Evolutionary conservation across 2,329 filamentous ascomycete genomes (phyloP).

Genomic region (Claviceps humidiphila): DNA sequence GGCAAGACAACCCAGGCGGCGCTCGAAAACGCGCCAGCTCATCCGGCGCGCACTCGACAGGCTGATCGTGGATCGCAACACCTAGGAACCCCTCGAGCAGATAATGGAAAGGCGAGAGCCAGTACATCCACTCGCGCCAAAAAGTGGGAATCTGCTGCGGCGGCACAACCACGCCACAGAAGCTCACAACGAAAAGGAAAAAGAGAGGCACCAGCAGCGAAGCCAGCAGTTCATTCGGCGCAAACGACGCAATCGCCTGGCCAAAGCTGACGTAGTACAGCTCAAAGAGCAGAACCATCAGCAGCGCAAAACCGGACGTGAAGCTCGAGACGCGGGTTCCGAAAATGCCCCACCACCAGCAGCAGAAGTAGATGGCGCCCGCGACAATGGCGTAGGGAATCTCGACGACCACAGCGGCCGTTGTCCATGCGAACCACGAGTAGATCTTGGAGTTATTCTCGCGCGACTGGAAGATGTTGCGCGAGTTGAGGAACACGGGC

Average conservation of each 20-base stretch:
- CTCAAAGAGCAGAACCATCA: conserved; percentile 53
- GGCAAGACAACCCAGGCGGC: conserved; percentile 46
- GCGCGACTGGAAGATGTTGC: conserved; percentile 55
- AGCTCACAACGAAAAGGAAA: conserved; percentile 56
- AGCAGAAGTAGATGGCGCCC: conserved; percentile 34
- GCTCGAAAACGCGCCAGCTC: conserved; percentile 49
- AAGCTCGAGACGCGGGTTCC: conserved; percentile 37
- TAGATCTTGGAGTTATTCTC: conserved; percentile 73
- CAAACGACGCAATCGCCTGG: conserved; percentile 52
- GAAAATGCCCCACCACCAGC: conserved; percentile 46
- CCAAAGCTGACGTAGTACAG: conserved; percentile 52
- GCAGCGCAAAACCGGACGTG: conserved; percentile 46
- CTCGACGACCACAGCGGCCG: conserved; percentile 52
- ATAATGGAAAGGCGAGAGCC: conserved; percentile 55
- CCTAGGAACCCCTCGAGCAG: conserved; percentile 49
- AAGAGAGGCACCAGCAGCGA: conserved; percentile 55
- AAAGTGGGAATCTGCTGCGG: conserved; percentile 44
- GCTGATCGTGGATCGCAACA: conserved; percentile 38
- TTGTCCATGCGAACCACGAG: conserved; percentile 58
- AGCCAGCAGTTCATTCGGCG: conserved; percentile 53
- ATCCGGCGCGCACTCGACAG: conserved; percentile 37
- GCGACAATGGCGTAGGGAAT: conserved; percentile 56
- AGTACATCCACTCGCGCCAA: conserved; percentile 54
- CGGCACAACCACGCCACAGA: conserved; percentile 59
- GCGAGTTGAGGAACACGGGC: conserved; percentile 53